Percentiles rank a stretch among this genome's conserved stretches.
These are phyloP conservation scores for Gossypium thurberi DNA, from an alignment of 345 rosid species.

Conservation along the genomic window DNA sequence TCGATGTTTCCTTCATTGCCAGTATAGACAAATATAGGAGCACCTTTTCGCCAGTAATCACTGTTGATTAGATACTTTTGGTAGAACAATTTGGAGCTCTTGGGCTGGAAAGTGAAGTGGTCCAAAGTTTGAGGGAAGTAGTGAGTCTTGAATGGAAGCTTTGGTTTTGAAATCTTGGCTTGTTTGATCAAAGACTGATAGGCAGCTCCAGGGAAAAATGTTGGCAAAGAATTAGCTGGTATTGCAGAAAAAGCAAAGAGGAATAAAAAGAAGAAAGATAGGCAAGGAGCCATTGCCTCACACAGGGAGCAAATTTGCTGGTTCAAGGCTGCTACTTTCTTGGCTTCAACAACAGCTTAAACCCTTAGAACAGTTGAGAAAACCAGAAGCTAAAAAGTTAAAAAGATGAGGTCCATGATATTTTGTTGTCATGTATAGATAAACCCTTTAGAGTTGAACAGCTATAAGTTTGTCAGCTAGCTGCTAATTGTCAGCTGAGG, in stretches of 20 bases:
- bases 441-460: background rate
- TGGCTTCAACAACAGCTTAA: background rate
- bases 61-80: slow-evolving; percentile 66
- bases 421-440: background rate
- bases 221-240: slow-evolving; percentile 18
- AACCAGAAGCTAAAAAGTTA: background rate
- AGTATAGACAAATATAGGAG: slow-evolving; percentile 66
- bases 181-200: slow-evolving; percentile 24
- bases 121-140: slow-evolving; percentile 72
- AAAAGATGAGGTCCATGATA: background rate
- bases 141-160: slow-evolving; percentile 37
- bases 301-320: background rate
- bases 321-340: background rate
- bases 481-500: background rate
- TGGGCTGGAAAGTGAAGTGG: slow-evolving; percentile 59
- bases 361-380: background rate
- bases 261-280: slow-evolving; percentile 17
- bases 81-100: slow-evolving; percentile 48
- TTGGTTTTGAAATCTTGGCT: slow-evolving; percentile 15
- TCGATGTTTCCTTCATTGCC: slow-evolving; percentile 84
- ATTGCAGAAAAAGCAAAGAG: slow-evolving; percentile 12
- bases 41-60: slow-evolving; percentile 46
- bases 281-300: slow-evolving; percentile 20
- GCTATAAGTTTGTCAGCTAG: background rate
- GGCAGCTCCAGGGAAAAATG: slow-evolving; percentile 28